Base-by-base conservation (phyloP, 495 filamentous ascomycete species). In the Talaromyces stipitatus region DNA sequence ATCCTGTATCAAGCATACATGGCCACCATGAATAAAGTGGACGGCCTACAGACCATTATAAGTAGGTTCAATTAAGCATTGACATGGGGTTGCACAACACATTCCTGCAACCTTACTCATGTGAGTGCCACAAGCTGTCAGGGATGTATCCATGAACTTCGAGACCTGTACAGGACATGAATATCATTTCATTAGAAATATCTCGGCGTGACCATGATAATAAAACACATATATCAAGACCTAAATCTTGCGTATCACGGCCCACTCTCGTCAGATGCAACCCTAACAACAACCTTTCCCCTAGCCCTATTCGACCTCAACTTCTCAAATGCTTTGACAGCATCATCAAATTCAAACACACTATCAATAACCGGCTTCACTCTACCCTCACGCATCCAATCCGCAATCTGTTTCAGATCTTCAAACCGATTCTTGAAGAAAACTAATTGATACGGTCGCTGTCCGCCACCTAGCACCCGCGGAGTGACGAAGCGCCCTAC, bases 201-300 rank as follows among this genome's bases (percentile, higher is more conserved):
- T n/a, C n/a, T n/a, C n/a, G n/a, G n/a, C 36, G 6, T 3, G 6
- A 8, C n/a, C n/a, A 38, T 41, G 18, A 18, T 41, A 41, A n/a
- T n/a, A n/a, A n/a, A n/a, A n/a, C 18, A 20, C 36, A 9, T 16
- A 6, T 18, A 18, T 18, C 26, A 3, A 22, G 28, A 33, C 27
- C 12, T n/a, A 9, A 27, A 30, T 26, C 48, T 33, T 20, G 27
- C 29, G 20, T 52, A 33, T 29, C 2, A 54, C 3, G 10, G 3
- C 26, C 12, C 11, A 46, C 8, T n/a, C 18, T 46, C 45, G n/a
- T 51, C 67, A 14, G 45, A 52, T 24, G 61, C 59, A 8, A 88
- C 79, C 62, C 80, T 71, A 12, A 92, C 74, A 20, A 91, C 67
- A 59, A 91, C 77, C 74, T 91, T 91, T 1, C 88, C 88, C 62